Evolutionary conservation across 2,329 filamentous ascomycete genomes (phyloP).

Genomic region (Calonectria crousiana): DNA sequence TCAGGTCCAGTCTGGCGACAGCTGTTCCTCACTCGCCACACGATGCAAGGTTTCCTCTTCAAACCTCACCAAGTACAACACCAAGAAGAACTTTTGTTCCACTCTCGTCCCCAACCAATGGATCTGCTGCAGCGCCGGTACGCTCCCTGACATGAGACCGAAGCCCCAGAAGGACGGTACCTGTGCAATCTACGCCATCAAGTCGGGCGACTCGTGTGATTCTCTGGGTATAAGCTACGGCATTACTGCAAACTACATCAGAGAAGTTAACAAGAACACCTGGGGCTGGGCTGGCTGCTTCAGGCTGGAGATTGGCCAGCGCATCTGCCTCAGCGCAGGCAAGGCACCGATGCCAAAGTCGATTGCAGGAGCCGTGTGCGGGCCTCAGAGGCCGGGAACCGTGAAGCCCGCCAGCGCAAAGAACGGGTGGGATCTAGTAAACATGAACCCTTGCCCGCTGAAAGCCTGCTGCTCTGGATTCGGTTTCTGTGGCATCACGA

Average conservation of each 20-base stretch:
- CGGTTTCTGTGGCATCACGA: constrained; percentile 59
- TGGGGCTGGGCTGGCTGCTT: constrained; percentile 54
- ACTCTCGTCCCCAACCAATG: constrained; percentile 48
- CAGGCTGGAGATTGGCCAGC: constrained; percentile 39
- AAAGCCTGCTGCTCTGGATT: constrained; percentile 57
- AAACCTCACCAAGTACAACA: constrained; percentile 56
- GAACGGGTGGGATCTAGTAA: constrained; percentile 45
- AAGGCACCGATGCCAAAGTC: constrained; percentile 49
- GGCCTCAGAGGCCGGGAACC: constrained; percentile 49
- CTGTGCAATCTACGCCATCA: constrained; percentile 50
- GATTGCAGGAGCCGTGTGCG: constrained; percentile 48
- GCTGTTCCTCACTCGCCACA: constrained; percentile 51
- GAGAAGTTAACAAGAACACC: constrained; percentile 51
- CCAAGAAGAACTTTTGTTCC: constrained; percentile 46
- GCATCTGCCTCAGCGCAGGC: constrained; percentile 51
- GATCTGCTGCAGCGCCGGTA: constrained; percentile 54
- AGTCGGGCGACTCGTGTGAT: constrained; percentile 49
- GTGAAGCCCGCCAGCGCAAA: constrained; percentile 40
- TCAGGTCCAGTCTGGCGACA: constrained; percentile 51
- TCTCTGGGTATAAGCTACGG: constrained; percentile 46
- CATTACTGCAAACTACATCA: constrained; percentile 53
- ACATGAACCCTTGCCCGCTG: constrained; percentile 61
- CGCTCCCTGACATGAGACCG: constrained; percentile 48
- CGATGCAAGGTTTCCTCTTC: constrained; percentile 53
- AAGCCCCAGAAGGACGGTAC: constrained; percentile 50